Conservation (phyloP, 1,284 basidiomycete species). For the Leccinum pallidistipes region DNA sequence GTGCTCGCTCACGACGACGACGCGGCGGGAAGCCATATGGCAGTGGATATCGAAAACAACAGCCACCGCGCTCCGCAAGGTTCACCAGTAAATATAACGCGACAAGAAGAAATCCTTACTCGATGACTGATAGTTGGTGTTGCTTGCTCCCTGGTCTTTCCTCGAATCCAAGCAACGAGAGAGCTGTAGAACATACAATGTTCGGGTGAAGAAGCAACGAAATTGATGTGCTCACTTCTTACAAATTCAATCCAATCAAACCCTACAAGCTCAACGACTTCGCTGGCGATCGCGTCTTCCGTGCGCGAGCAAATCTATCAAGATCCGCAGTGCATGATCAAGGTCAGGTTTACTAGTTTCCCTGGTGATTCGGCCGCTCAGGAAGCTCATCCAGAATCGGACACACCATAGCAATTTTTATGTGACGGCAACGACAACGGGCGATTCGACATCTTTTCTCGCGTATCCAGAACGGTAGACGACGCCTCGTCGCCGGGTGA, state of each 20-base stretch:
- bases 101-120: conserved; percentile 12
- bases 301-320: conserved; percentile 29
- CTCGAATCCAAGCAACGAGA: conserved; percentile 9
- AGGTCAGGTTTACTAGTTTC: conserved; percentile 17
- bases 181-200: conserved; percentile 15
- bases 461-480: conserved; percentile 31
- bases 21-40: conserved; percentile 61
- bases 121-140: conserved; percentile 3
- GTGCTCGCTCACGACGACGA: conserved; percentile 7
- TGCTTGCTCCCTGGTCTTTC: not conserved
- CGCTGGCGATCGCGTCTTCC: conserved; percentile 76
- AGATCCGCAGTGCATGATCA: conserved; percentile 11
- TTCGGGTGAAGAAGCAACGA: not conserved
- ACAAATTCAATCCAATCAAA: conserved; percentile 50
- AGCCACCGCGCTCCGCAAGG: conserved; percentile 81
- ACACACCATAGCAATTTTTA: conserved; percentile 23
- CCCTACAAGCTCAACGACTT: conserved; percentile 83
- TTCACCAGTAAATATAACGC: not conserved
- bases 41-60: conserved; percentile 73
- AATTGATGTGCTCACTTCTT: conserved; percentile 39
- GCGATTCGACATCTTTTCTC: not conserved
- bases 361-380: conserved; percentile 3
- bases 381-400: not conserved
- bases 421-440: not conserved
- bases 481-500: conserved; percentile 14